phyloP scores from a whole-genome alignment of 495 filamentous ascomycete species.

The Tuber umbilicatum region DNA sequence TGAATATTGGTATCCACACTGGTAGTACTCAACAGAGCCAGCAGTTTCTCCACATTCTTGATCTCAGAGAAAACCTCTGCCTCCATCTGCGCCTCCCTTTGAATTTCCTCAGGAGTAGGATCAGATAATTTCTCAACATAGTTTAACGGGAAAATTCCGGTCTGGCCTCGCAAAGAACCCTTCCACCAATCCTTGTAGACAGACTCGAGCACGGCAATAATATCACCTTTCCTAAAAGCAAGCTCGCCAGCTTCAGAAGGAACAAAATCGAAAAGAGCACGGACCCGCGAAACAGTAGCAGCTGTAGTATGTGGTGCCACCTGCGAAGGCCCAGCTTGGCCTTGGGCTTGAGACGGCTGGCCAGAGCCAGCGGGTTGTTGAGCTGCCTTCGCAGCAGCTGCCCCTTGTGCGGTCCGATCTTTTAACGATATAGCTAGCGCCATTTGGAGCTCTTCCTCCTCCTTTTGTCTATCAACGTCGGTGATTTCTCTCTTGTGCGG shows the following conservation, averaged over 20 bases:
- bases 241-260: conserved; percentile 91
- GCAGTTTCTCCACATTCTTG: conserved; percentile 94
- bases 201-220: conserved; percentile 93
- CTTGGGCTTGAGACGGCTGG: conserved; percentile 18
- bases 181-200: conserved; percentile 99
- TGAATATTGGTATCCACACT: conserved; percentile 77
- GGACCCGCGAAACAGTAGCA: conserved; percentile 91
- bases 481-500: conserved; percentile 88
- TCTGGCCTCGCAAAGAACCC: conserved; percentile 85
- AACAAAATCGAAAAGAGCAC: conserved; percentile 88
- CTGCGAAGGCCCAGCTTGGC: conserved; percentile 32
- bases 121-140: conserved; percentile 97
- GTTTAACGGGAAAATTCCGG: conserved; percentile 95
- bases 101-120: conserved; percentile 87
- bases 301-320: conserved; percentile 68
- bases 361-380: conserved; percentile 30
- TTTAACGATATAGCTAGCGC: conserved; percentile 85
- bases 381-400: conserved; percentile 43
- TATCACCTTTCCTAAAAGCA: conserved; percentile 92
- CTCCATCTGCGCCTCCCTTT: conserved; percentile 95
- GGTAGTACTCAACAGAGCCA: conserved; percentile 90
- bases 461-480: conserved; percentile 81
- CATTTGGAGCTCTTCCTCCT: conserved; percentile 97
- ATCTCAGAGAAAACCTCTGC: conserved; percentile 96
- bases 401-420: conserved; percentile 55